Evolutionary conservation across 371 early-diverging fungal genomes (phyloP).

Genomic region (Massospora cicadina): DNA sequence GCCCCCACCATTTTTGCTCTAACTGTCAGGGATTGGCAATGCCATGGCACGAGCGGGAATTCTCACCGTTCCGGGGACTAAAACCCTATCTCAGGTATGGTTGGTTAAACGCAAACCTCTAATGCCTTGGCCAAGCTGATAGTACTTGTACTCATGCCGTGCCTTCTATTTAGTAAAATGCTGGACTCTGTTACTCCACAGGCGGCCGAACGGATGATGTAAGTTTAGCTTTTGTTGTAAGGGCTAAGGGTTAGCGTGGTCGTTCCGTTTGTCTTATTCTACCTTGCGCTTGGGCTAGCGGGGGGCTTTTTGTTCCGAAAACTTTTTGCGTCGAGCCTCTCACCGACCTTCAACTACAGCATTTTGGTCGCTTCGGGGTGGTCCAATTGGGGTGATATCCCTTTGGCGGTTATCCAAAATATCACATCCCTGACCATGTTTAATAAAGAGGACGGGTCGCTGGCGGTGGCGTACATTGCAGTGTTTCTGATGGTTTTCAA

Average conservation of each 20-base stretch:
- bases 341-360: not conserved
- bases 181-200: not conserved
- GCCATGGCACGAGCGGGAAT: not conserved
- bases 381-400: conserved; percentile 18
- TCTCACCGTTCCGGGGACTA: not conserved
- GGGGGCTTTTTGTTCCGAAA: not conserved
- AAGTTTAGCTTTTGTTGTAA: not conserved
- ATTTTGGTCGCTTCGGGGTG: conserved; percentile 1
- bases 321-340: not conserved
- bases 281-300: not conserved
- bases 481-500: conserved; percentile 20
- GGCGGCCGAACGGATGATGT: conserved; percentile 4
- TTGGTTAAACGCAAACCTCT: not conserved
- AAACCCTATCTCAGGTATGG: conserved; percentile 2
- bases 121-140: not conserved
- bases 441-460: conserved; percentile 17
- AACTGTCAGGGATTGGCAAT: conserved; percentile 2
- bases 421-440: conserved; percentile 20
- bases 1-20: not conserved
- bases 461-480: conserved; percentile 19
- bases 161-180: conserved; percentile 4
- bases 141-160: not conserved
- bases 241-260: not conserved
- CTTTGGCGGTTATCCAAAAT: conserved; percentile 20
- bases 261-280: conserved; percentile 5